A percentile compares a stretch with the other conserved stretches of the same genome.
phyloP scores from a whole-genome alignment of 192 early-diverging fungal species.

The Chytriomyces confervae region DNA sequence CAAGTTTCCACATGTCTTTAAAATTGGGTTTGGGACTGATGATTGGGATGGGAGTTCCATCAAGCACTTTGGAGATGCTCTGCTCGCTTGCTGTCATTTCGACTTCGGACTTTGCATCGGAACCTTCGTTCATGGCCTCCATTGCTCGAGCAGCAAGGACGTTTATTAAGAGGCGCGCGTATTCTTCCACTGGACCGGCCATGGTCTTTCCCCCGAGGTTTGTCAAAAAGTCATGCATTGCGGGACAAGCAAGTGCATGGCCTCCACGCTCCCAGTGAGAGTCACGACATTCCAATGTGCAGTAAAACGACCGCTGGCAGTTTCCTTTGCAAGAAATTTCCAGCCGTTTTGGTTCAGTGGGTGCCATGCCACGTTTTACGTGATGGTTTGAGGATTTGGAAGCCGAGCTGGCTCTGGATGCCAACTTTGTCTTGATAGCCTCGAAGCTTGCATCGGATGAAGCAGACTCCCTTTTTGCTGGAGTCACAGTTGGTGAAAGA shows the following conservation, averaged over 20 bases:
- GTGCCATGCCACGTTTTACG: not conserved
- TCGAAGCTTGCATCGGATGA: no score
- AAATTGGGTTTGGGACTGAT: conserved; percentile 12
- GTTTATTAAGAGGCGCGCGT: conserved; percentile 41
- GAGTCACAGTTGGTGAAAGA: not conserved
- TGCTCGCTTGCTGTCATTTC: conserved; percentile 1
- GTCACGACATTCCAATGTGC: conserved; percentile 28
- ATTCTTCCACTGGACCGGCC: conserved; percentile 38
- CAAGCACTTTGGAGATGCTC: not conserved
- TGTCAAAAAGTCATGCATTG: conserved; percentile 33
- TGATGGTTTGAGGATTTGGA: not conserved
- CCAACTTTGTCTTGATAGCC: no score
- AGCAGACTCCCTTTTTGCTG: not conserved
- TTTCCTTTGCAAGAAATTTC: conserved; percentile 1
- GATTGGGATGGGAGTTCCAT: conserved; percentile 8
- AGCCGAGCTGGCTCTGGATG: no score
- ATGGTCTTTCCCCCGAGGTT: conserved; percentile 3
- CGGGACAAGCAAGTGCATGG: conserved; percentile 37
- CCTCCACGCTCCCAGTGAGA: conserved; percentile 34
- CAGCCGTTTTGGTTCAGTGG: not conserved
- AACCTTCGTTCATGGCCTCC: conserved; percentile 12
- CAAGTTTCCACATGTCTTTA: conserved; percentile 20
- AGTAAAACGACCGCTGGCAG: conserved; percentile 42
- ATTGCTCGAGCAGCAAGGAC: conserved; percentile 28
- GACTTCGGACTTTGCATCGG: conserved; percentile 1